Conservation (phyloP, 2,329 filamentous ascomycete genomes). For the Xylaria sp. region DNA sequence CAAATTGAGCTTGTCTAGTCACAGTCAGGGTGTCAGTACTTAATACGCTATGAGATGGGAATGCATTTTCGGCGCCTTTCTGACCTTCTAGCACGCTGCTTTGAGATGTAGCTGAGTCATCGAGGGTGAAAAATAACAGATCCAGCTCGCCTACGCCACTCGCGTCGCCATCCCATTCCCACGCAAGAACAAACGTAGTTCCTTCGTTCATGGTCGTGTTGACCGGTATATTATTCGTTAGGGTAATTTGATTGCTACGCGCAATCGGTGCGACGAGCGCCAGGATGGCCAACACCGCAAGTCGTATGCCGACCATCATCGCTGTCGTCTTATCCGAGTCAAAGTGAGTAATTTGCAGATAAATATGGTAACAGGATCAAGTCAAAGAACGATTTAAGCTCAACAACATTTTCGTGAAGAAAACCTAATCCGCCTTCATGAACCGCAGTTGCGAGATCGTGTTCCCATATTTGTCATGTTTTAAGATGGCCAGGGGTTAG, state of each 20-base stretch:
- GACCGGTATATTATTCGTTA: conserved; percentile 1
- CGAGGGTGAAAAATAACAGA: background rate
- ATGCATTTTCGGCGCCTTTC: background rate
- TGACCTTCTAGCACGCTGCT: conserved; percentile 12
- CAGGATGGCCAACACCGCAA: background rate
- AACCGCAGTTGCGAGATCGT: background rate
- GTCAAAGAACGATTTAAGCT: background rate
- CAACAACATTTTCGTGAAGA: background rate
- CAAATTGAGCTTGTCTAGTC: conserved; percentile 16
- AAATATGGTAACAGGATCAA: background rate
- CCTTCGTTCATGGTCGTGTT: conserved; percentile 23
- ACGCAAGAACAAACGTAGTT: conserved; percentile 15
- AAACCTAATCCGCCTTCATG: background rate
- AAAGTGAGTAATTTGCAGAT: background rate
- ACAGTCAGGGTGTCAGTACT: background rate
- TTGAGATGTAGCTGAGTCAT: background rate
- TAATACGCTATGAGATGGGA: background rate
- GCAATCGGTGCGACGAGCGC: conserved; percentile 1
- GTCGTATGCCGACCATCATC: conserved; percentile 5
- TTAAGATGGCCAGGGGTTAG: background rate
- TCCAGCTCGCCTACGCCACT: background rate
- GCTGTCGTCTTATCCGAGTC: too few species aligned
- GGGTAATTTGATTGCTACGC: background rate
- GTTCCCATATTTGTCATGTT: conserved; percentile 3
- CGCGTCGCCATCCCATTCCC: conserved; percentile 15